Conservation (phyloP, 306 rosid genomes). For the Quercus robur region DNA sequence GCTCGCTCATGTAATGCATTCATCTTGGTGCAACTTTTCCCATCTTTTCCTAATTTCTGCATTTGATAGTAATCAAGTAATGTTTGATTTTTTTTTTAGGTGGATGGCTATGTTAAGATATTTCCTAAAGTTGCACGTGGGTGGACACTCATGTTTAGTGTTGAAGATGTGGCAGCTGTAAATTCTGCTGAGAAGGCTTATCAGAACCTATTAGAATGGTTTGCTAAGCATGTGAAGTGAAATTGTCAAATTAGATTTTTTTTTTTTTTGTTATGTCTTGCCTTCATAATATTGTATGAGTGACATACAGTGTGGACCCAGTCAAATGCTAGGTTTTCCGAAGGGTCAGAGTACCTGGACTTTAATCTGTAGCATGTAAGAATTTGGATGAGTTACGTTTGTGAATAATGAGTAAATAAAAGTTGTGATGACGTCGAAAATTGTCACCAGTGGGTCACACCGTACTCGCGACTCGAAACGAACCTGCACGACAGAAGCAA, state of each 20-base stretch:
- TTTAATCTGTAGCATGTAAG: background rate
- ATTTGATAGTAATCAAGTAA: background rate
- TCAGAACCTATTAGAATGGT: slow-evolving; percentile 43
- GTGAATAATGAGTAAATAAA: background rate
- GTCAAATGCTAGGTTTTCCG: background rate
- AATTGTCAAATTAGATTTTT: background rate
- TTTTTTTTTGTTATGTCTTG: background rate
- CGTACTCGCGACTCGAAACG: too few relatives aligned
- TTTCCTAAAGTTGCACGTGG: slow-evolving; percentile 51
- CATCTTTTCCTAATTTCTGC: background rate
- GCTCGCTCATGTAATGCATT: background rate
- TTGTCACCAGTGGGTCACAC: too few relatives aligned
- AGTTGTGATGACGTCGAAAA: too few relatives aligned
- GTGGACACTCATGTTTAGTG: slow-evolving; percentile 39
- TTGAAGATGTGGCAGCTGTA: slow-evolving; percentile 34
- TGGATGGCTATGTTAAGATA: slow-evolving; percentile 35
- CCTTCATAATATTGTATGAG: background rate
- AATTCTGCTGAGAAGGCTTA: slow-evolving; percentile 52
- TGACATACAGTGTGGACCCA: background rate
- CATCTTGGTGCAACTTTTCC: background rate
- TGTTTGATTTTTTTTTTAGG: slow-evolving; percentile 8
- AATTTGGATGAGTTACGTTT: background rate
- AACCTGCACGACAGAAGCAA: too few relatives aligned
- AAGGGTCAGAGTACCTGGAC: too few relatives aligned
- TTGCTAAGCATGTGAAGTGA: slow-evolving; percentile 34